phyloP scores from a whole-genome alignment of 192 early-diverging fungal genomes.

The Coemansia sp. region DNA sequence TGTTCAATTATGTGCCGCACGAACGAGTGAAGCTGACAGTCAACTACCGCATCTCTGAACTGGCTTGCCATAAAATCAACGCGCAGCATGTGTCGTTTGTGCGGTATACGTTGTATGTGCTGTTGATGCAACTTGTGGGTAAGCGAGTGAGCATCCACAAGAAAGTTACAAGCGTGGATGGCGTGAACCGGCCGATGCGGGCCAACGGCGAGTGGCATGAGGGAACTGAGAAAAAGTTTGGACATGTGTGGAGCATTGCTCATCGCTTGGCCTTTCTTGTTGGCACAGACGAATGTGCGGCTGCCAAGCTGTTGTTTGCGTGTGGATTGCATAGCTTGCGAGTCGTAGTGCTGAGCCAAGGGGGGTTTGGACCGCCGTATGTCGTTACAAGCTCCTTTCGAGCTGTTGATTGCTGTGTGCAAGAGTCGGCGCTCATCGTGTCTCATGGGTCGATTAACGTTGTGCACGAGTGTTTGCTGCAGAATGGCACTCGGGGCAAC shows the following conservation, averaged over 20 bases:
- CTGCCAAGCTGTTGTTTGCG: slow-evolving; percentile 18
- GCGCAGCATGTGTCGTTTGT: slow-evolving; percentile 22
- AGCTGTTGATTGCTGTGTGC: not conserved
- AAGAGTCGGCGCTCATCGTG: slow-evolving; percentile 5
- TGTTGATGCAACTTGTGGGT: slow-evolving; percentile 12
- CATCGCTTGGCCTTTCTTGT: not conserved
- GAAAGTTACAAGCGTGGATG: not conserved
- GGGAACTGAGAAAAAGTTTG: not conserved
- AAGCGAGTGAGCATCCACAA: slow-evolving; percentile 11
- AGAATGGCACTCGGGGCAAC: not conserved
- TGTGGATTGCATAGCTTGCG: slow-evolving; percentile 28
- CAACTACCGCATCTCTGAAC: slow-evolving; percentile 23
- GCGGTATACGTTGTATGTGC: slow-evolving; percentile 22
- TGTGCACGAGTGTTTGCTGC: slow-evolving; percentile 1
- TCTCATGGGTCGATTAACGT: slow-evolving; percentile 8
- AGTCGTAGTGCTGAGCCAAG: slow-evolving; percentile 13
- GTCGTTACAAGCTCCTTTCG: slow-evolving; percentile 20
- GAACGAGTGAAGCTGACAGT: not conserved
- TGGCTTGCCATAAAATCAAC: slow-evolving; percentile 21
- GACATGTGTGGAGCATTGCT: not conserved
- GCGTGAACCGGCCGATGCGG: not conserved
- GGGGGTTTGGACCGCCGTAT: slow-evolving; percentile 26
- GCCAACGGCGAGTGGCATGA: not conserved
- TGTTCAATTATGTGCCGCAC: not conserved
- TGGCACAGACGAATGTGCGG: slow-evolving; percentile 30